Base-by-base conservation (phyloP, 345 rosid species). In the Litchi chinensis region DNA sequence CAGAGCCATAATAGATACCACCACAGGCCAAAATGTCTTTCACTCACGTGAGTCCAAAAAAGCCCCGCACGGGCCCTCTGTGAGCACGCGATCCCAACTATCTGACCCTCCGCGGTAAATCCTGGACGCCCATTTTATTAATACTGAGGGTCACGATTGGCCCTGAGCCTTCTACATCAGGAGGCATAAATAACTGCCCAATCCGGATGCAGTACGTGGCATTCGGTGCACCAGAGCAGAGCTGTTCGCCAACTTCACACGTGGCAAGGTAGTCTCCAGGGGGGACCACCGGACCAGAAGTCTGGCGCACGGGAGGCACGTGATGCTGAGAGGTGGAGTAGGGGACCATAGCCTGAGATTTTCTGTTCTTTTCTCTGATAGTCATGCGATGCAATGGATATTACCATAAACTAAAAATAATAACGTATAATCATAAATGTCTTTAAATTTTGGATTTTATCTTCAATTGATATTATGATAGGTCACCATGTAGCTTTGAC, bases 1-100 rank as follows among this genome's bases (percentile, higher is more conserved):
- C 72, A 40, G 65, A n/a, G 3, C 39, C 21, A 76, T 39, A 21
- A 54, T 28, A 50, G 28, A 7, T 7, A 21, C 28, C 28, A 60
- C 57, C 57, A 43, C 5, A 32, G 63, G 8, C 39, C 40, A 9
- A 28, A 39, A 12, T 10, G 60, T 24, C 24, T 3, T 37, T 26
- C 68, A 10, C 37, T 37, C 80, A 78, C 80, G 70, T 71, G 81
- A 78, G 52, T 43, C 65, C 76, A 16, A 48, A 64, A 62, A 62
- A 54, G 59, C n/a, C 62, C 6, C 3, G 70, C 81, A 71, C 71
- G 81, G 70, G 57, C 18, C 24, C 28, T 15, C 72, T 40, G 67
- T 56, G 73, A 22, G 43, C 40, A 22, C 56, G 40, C 37, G 64
- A n/a, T 2, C 65, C 79, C 64, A 54, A 65, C 13, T 7, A 6